Evolutionary conservation across 805 yeast genomes (phyloP), one percentile per base, ranked within the genome.

Genomic region (Millerago galiae): DNA sequence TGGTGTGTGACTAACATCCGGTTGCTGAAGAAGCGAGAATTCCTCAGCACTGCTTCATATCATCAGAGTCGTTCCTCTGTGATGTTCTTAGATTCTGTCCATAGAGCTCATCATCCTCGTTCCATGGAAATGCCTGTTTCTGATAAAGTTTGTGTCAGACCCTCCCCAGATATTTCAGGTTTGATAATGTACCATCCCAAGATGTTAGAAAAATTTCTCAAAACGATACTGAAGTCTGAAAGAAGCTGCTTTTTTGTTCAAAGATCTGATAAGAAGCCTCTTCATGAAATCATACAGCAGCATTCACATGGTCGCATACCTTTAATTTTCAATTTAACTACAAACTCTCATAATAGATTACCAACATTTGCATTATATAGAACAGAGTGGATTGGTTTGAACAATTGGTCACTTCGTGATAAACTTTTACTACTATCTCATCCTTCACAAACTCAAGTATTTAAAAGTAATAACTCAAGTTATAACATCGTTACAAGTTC

Each of bases 1-100:
- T 43, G 46, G 44, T 47, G 51, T 34, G 36, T 47, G 8, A 32
- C 42, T 7, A 37, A 35, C 8, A 14, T 45, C n/a, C 24, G 30
- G 7, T 14, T 14, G 2, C 17, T 29, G 9, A 6, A 24, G 3
- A 10, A 8, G 3, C 18, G 15, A 13, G 25, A 29, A 24, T 24
- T 30, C 12, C 31, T 47, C 4, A 13, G 21, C 8, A 7, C 27
- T 1, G 37, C 47, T 2, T 41, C 49, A 2, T 26, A 31, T n/a
- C 34, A 45, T 14, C 27, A 31, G 24, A 26, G 43, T 3, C 18
- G 34, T 2, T 48, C 51, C 2, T 48, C 51, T 3, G 38, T 41
- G 21, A 46, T 45, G 42, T 48, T 43, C 24, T 15, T 48, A 15
- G 36, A 35, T 3, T 42, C 46, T 0, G 41, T 45, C 3, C 29